These are phyloP conservation scores for Reutealis trisperma DNA, from an alignment of 345 rosid species.

Conservation along the genomic window DNA sequence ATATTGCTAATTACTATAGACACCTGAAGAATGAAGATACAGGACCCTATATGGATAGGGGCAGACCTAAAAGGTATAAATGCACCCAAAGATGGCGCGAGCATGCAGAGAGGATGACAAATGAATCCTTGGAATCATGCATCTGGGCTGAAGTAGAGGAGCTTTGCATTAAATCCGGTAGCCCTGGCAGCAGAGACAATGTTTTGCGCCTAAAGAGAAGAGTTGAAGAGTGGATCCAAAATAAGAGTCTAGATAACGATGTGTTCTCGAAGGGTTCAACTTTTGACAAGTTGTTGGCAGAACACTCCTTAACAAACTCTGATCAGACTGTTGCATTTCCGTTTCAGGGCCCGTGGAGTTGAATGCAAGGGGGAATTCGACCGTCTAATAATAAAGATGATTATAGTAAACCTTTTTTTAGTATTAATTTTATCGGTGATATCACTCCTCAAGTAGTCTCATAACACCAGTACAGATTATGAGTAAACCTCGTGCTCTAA, in stretches of 20 bases:
- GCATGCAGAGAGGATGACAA: conserved; percentile 29
- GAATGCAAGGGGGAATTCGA: too few relatives aligned
- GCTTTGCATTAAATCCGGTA: conserved; percentile 28
- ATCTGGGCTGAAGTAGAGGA: conserved; percentile 89
- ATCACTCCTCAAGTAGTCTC: too few relatives aligned
- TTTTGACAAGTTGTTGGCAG: conserved; percentile 49
- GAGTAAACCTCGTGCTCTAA: too few relatives aligned
- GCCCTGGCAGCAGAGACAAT: conserved; percentile 6
- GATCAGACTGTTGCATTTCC: conserved; percentile 19
- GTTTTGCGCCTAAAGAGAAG: conserved; percentile 22
- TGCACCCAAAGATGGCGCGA: conserved; percentile 67
- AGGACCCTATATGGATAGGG: conserved; percentile 58
- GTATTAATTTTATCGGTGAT: too few relatives aligned
- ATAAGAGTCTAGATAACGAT: conserved; percentile 26
- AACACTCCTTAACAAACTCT: conserved; percentile 27
- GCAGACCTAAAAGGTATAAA: conserved; percentile 69
- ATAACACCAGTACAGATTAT: too few relatives aligned
- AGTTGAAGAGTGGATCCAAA: conserved; percentile 37
- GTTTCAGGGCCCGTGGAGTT: neutral
- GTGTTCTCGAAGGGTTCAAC: conserved; percentile 51
- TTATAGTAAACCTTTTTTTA: too few relatives aligned
- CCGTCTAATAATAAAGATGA: neutral
- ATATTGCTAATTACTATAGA: conserved; percentile 75
- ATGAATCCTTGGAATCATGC: conserved; percentile 48
- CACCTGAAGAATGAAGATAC: conserved; percentile 81